Percentiles rank a stretch among this genome's conserved stretches.
Conservation (phyloP, 371 early-diverging fungal genomes). For the Mortierella sp. region DNA sequence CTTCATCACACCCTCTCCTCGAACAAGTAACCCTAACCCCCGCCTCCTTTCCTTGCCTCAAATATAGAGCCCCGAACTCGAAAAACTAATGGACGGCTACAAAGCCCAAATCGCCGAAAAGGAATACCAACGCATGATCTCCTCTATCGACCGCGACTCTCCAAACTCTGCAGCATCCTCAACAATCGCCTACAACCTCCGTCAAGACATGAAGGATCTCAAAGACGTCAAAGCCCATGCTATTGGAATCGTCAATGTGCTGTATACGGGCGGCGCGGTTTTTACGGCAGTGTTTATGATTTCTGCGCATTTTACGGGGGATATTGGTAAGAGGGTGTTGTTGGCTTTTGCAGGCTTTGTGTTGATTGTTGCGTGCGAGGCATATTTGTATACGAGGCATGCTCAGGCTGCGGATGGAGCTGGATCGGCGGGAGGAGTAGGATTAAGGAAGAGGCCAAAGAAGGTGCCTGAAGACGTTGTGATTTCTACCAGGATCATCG, state of each 20-base stretch:
- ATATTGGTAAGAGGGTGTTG: constrained; percentile 49
- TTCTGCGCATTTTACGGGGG: constrained; percentile 42
- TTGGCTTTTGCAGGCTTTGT: constrained; percentile 43
- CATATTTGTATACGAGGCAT: constrained; percentile 47
- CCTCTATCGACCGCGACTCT: constrained; percentile 19
- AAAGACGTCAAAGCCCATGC: constrained; percentile 41
- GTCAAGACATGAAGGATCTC: constrained; percentile 46
- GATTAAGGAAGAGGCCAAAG: constrained; percentile 2
- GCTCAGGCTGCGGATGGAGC: constrained; percentile 11
- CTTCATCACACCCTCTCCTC: background rate
- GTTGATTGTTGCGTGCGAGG: constrained; percentile 48
- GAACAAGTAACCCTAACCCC: background rate
- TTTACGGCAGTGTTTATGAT: constrained; percentile 53
- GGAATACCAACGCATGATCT: constrained; percentile 48
- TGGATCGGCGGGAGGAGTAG: background rate
- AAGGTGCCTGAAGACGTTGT: constrained; percentile 33
- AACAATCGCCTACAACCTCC: constrained; percentile 23
- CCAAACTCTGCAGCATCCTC: background rate
- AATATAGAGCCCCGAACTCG: constrained; percentile 49
- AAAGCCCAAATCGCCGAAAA: constrained; percentile 46
- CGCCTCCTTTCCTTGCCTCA: background rate
- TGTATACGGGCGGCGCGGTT: constrained; percentile 51
- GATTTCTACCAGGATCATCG: constrained; percentile 14
- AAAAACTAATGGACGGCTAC: constrained; percentile 39
- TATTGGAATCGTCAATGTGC: constrained; percentile 47